phyloP scores from a whole-genome alignment of 139 green algal species.

The Closterium sp. region DNA sequence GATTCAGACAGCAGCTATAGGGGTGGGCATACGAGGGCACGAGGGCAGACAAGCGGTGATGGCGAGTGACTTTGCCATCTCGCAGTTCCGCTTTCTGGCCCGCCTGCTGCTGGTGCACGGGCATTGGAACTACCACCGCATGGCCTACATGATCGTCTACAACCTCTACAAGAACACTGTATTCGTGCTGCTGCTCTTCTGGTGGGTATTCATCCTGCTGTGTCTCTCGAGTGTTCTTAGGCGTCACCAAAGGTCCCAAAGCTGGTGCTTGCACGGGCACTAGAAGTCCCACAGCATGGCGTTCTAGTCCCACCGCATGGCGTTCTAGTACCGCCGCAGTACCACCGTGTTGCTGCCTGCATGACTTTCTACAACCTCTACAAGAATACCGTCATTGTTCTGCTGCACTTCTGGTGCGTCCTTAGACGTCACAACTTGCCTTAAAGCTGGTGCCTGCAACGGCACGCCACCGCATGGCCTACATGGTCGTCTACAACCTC shows the following conservation, averaged over 20 bases:
- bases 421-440: not conserved
- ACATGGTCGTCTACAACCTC: constrained; percentile 53
- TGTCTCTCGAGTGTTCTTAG: not conserved
- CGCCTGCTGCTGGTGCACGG: constrained; percentile 57
- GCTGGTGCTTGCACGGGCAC: constrained; percentile 54
- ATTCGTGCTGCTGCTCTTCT: constrained; percentile 51
- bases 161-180: constrained; percentile 64
- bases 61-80: constrained; percentile 58
- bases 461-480: constrained; percentile 34
- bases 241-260: too few relatives aligned
- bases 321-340: constrained; percentile 83
- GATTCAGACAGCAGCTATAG: constrained; percentile 60
- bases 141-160: constrained; percentile 58
- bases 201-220: not conserved
- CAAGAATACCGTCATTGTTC: constrained; percentile 28
- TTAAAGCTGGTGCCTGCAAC: too few relatives aligned
- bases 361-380: constrained; percentile 69
- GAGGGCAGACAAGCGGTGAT: constrained; percentile 60
- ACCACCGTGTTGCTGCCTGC: too few relatives aligned
- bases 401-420: not conserved
- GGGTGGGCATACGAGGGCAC: constrained; percentile 57
- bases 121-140: constrained; percentile 53
- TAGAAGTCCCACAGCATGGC: constrained; percentile 54
- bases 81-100: constrained; percentile 55
- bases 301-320: too few relatives aligned